Evolutionary conservation across 164 flowering plant species (phyloP).

Genomic region (Tinospora cordifolia): DNA sequence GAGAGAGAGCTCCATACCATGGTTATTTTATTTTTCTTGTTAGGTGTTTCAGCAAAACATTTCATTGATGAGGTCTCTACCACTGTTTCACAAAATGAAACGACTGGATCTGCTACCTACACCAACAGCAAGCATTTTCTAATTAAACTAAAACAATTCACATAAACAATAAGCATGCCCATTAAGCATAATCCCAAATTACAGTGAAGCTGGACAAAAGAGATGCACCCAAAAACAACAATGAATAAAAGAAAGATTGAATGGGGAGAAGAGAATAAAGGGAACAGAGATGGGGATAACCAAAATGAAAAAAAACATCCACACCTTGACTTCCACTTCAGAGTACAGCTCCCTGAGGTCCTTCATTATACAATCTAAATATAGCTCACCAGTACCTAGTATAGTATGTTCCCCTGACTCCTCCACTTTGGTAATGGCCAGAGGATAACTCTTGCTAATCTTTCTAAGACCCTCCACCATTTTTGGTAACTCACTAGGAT

Average conservation of each 20-base stretch:
- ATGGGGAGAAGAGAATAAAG: background rate
- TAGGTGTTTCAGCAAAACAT: conserved; percentile 99
- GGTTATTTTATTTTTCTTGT: conserved; percentile 93
- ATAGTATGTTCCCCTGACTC: conserved; percentile 99
- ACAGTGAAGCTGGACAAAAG: background rate
- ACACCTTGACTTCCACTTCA: conserved; percentile 97
- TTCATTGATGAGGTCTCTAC: conserved; percentile 98
- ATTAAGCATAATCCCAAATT: background rate
- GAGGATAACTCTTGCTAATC: conserved; percentile 94
- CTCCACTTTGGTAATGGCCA: conserved; percentile 95
- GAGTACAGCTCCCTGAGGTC: conserved; percentile 98
- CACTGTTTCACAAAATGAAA: conserved; percentile 97
- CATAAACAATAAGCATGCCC: background rate
- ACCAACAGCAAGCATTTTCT: conserved; percentile 10
- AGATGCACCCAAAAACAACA: background rate
- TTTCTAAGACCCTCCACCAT: conserved; percentile 99
- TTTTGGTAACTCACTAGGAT: conserved; percentile 98
- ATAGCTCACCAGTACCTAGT: conserved; percentile 91
- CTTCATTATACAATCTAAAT: conserved; percentile 97
- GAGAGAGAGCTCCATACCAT: conserved; percentile 48
- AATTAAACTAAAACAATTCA: background rate
- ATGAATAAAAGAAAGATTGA: background rate
- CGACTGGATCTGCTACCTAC: conserved; percentile 99
- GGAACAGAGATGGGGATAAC: background rate
- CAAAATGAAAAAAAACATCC: background rate